phyloP scores from a whole-genome alignment of 225 moss, liverwort and hornwort genomes.

The Ulota crispa region DNA sequence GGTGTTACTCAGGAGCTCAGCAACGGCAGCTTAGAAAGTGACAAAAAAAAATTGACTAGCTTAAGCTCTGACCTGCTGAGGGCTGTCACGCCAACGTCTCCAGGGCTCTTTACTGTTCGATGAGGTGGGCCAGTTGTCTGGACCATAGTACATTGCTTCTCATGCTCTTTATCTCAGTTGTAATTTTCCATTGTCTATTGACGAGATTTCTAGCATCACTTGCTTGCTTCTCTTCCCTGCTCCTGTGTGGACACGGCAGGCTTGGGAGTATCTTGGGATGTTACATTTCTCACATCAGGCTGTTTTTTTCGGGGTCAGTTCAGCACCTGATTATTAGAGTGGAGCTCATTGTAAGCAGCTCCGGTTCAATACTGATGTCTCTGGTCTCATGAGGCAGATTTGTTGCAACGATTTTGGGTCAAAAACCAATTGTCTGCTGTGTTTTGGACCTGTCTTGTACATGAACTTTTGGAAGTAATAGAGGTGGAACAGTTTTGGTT shows the following conservation, averaged over 20 bases:
- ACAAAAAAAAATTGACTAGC: constrained; percentile 63
- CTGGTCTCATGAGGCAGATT: constrained; percentile 3
- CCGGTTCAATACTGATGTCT: background rate
- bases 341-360: constrained; percentile 36
- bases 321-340: constrained; percentile 42
- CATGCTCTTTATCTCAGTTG: constrained; percentile 36
- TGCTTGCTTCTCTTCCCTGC: constrained; percentile 12
- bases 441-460: background rate
- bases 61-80: constrained; percentile 72
- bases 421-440: background rate
- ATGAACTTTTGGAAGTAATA: background rate
- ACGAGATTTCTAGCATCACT: constrained; percentile 29
- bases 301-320: constrained; percentile 32
- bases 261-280: constrained; percentile 19
- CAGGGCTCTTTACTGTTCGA: constrained; percentile 75
- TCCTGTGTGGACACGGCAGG: constrained; percentile 14
- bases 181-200: constrained; percentile 38
- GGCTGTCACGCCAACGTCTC: constrained; percentile 67
- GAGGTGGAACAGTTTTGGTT: background rate
- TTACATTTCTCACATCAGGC: constrained; percentile 8
- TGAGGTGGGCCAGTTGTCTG: constrained; percentile 49
- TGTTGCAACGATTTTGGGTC: constrained; percentile 8
- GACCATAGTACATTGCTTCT: constrained; percentile 41
- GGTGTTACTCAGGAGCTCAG: constrained; percentile 32
- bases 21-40: constrained; percentile 69